Conservation (phyloP, 73 alveolate species). For the Uronychia setigera region DNA sequence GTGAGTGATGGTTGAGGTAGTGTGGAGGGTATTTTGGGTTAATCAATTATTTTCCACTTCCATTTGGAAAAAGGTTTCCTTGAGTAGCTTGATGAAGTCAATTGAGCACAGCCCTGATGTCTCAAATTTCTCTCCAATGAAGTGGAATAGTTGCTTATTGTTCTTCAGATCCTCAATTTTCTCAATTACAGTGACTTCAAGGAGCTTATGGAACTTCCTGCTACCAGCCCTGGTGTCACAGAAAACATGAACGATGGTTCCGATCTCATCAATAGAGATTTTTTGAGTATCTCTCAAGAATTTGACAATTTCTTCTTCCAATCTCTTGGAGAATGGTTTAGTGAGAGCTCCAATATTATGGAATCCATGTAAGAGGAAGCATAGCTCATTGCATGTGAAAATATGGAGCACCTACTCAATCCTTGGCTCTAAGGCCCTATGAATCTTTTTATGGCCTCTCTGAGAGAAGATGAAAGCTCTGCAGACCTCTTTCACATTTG, state of each 20-base stretch:
- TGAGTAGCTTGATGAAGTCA: slow-evolving; percentile 31
- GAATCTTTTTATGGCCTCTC: slow-evolving; percentile 37
- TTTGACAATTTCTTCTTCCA: slow-evolving; percentile 16
- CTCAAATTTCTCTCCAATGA: slow-evolving; percentile 43
- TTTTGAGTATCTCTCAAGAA: slow-evolving; percentile 26
- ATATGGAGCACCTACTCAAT: slow-evolving; percentile 2
- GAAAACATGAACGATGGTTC: slow-evolving; percentile 36
- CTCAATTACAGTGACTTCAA: slow-evolving; percentile 38
- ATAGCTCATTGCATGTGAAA: slow-evolving; percentile 41
- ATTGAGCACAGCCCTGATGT: slow-evolving; percentile 50
- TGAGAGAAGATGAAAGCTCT: slow-evolving; percentile 43
- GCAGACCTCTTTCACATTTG: slow-evolving; percentile 34
- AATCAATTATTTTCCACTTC: no score
- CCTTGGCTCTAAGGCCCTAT: slow-evolving; percentile 25
- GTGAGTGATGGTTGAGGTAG: no score
- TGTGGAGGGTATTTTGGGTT: no score
- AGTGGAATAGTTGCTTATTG: slow-evolving; percentile 15
- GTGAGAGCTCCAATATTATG: slow-evolving; percentile 4
- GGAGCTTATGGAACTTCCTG: slow-evolving; percentile 49
- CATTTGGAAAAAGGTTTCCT: no score
- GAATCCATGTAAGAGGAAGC: slow-evolving; percentile 34
- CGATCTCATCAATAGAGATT: slow-evolving; percentile 34
- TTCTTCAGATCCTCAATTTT: slow-evolving; percentile 41
- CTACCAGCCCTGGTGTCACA: slow-evolving; percentile 42
- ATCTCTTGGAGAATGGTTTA: slow-evolving; percentile 20